Percentiles rank a stretch among this genome's conserved stretches.
phyloP scores from a whole-genome alignment of 441 rosid genomes.

The Croton setiger region DNA sequence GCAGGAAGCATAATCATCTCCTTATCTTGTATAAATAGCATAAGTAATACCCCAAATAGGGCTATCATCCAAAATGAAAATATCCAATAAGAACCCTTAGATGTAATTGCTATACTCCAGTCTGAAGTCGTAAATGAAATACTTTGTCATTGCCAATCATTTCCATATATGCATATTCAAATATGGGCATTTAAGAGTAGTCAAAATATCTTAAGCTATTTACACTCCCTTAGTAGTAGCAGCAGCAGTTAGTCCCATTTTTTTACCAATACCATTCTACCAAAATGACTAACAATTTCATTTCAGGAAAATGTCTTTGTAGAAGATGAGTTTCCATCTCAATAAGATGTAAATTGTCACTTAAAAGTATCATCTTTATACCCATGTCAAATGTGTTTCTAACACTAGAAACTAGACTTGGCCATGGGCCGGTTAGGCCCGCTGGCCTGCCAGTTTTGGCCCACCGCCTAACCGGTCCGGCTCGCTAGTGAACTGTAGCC shows the following conservation, averaged over 20 bases:
- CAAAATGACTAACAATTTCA: too few relatives aligned
- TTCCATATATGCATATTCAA: neutral
- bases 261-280: neutral
- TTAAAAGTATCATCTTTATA: neutral
- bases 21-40: neutral
- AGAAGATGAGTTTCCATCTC: neutral
- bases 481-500: too few relatives aligned
- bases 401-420: constrained; percentile 39
- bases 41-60: neutral
- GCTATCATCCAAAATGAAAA: neutral
- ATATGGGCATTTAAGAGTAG: neutral
- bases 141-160: neutral
- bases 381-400: constrained; percentile 1
- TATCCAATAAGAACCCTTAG: neutral
- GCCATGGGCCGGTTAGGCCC: too few relatives aligned
- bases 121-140: neutral
- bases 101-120: neutral
- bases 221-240: neutral
- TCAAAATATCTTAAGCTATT: neutral
- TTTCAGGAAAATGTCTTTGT: neutral
- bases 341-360: neutral
- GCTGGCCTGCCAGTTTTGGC: too few relatives aligned
- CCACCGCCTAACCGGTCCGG: too few relatives aligned
- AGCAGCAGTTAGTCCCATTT: neutral
- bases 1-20: neutral